A percentile compares a stretch with the other conserved stretches of the same genome.
Evolutionary conservation across 192 early-diverging fungal genomes (phyloP).

Genomic region (Coemansia asiatica): DNA sequence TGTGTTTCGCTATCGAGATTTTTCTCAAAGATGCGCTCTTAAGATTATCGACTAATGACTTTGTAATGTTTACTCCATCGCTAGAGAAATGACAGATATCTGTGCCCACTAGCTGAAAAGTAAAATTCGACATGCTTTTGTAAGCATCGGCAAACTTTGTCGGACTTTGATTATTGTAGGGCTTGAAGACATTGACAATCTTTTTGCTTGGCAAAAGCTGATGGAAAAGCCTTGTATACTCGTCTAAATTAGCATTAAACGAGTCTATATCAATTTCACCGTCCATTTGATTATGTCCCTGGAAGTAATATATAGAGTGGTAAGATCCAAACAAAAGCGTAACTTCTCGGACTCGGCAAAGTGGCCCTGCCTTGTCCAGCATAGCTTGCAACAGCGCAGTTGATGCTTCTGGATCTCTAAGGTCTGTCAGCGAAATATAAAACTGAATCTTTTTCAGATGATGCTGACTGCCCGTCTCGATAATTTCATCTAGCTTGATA

Average conservation of each 20-base stretch:
- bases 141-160: not conserved
- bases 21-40: not conserved
- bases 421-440: not conserved
- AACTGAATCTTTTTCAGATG: not conserved
- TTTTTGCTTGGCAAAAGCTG: not conserved
- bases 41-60: not conserved
- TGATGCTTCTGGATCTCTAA: not conserved
- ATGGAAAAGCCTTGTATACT: not conserved
- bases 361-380: not conserved
- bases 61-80: not conserved
- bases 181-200: not conserved
- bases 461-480: not conserved
- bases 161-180: not conserved
- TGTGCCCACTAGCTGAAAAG: not conserved
- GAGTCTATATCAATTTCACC: not conserved
- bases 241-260: not conserved
- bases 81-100: not conserved
- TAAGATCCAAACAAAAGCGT: not conserved
- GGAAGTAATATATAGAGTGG: not conserved
- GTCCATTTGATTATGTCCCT: not conserved
- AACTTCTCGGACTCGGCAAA: not conserved
- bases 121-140: not conserved
- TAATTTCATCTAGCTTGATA: not conserved
- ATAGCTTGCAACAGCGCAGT: not conserved
- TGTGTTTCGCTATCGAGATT: not conserved